These are phyloP conservation scores for Asterionellopsis glacialis DNA, from an alignment of 108 stramenopile species.

Conservation along the genomic window DNA sequence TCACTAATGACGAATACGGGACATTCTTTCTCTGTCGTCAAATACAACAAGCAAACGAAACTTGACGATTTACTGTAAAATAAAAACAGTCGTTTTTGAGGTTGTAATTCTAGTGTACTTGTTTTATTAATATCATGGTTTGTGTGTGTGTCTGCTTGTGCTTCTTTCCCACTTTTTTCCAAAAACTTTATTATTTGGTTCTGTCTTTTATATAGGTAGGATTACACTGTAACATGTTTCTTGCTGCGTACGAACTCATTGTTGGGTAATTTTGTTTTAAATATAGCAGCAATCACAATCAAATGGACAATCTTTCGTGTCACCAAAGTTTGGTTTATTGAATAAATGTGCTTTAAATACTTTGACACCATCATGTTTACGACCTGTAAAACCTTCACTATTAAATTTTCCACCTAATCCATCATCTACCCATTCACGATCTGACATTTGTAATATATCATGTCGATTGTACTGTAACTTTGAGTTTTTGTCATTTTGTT, in stretches of 20 bases:
- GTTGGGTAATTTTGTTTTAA: constrained; percentile 38
- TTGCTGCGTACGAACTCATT: too few species aligned
- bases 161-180: too few species aligned
- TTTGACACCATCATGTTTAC: constrained; percentile 72
- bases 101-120: too few species aligned
- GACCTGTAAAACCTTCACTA: constrained; percentile 75
- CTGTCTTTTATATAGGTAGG: too few species aligned
- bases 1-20: background rate
- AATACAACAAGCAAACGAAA: too few species aligned
- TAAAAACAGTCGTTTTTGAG: too few species aligned
- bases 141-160: too few species aligned
- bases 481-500: constrained; percentile 5
- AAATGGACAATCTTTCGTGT: constrained; percentile 74
- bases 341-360: constrained; percentile 86
- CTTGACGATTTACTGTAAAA: too few species aligned
- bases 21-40: background rate
- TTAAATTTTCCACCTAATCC: constrained; percentile 83
- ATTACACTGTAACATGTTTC: too few species aligned
- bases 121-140: too few species aligned
- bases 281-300: constrained; percentile 90
- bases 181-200: too few species aligned
- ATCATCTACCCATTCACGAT: constrained; percentile 65
- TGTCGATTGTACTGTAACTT: background rate
- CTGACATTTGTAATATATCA: constrained; percentile 9
- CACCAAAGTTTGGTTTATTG: constrained; percentile 71